Evolutionary conservation across 192 early-diverging fungal species (phyloP), one percentile per base, ranked within the genome.

Genomic region (Coemansia sp.): DNA sequence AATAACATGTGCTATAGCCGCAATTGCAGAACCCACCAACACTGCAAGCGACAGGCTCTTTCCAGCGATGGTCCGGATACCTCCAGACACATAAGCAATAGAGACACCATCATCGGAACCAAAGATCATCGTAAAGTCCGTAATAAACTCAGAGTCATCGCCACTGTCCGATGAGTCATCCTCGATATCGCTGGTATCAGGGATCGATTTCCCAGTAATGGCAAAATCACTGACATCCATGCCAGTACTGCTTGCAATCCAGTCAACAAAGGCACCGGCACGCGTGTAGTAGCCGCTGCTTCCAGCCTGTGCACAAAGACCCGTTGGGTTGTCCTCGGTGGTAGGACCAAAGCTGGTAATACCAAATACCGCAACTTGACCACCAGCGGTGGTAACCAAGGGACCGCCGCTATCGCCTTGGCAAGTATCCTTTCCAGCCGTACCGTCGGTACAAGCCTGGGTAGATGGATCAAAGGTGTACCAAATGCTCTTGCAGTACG

Each of bases 351-450:
- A 69, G 55, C 72, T 74, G 15, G 72, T 79, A 10, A 79, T 13
- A 20, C 68, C 72, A 37, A 65, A 33, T 9, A 81, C 28, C 0
- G 65, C 72, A 34, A 47, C 48, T 1, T 14, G 22, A 4, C 28
- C 27, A 15, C 23, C 65, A 25, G 50, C 30, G 0, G 61, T 25
- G 3, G 69, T 68, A 6, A 60, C 27, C 22, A 83, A 53, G 0
- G 81, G 81, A 20, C 81, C 75, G 5, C 75, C 81, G 6, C 75
- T 79, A 37, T 83, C 75, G 1, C 81, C 81, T 10, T 37, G 23
- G 50, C 81, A 83, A 2, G 81, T 79, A 59, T 79, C 76, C 25
- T 70, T 68, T 2, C 72, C 81, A 1, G 61, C 27, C 2, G 65
- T 61, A 0, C 67, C 65, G 19, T 78, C 72, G 4, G 75, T 83